Percentiles rank a stretch among this genome's conserved stretches.
Evolutionary conservation across 129 eudicot species (phyloP).

Genomic region (Flaveria trinervia): DNA sequence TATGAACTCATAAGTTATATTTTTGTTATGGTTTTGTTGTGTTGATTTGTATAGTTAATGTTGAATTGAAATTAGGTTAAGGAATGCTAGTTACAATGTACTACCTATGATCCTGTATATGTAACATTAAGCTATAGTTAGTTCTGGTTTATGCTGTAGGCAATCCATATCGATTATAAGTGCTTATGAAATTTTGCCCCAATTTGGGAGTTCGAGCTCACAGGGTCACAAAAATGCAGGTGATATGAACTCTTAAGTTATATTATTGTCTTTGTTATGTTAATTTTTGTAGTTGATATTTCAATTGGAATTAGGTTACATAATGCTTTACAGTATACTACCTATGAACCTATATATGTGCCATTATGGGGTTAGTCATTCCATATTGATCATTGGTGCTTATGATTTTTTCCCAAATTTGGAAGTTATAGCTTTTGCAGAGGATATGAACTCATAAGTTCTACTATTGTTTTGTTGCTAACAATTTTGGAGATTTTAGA

Average conservation of each 20-base stretch:
- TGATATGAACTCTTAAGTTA: background rate
- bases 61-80: background rate
- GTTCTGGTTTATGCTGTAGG: background rate
- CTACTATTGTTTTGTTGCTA: background rate
- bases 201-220: conserved; percentile 16
- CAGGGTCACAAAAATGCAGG: background rate
- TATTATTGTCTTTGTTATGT: background rate
- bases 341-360: background rate
- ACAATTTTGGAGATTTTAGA: background rate
- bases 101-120: background rate
- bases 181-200: background rate
- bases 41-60: background rate
- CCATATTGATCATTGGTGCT: background rate
- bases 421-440: conserved; percentile 1
- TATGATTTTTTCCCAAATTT: background rate
- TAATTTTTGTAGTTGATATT: background rate
- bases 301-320: background rate
- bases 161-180: background rate
- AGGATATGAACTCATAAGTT: background rate
- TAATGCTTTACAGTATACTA: conserved; percentile 2
- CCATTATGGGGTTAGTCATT: background rate
- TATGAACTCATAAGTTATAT: background rate
- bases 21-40: background rate
- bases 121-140: background rate
- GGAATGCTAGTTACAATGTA: background rate